phyloP scores from a whole-genome alignment of 1,284 basidiomycete species.

The Apiotrichum laibachii region DNA sequence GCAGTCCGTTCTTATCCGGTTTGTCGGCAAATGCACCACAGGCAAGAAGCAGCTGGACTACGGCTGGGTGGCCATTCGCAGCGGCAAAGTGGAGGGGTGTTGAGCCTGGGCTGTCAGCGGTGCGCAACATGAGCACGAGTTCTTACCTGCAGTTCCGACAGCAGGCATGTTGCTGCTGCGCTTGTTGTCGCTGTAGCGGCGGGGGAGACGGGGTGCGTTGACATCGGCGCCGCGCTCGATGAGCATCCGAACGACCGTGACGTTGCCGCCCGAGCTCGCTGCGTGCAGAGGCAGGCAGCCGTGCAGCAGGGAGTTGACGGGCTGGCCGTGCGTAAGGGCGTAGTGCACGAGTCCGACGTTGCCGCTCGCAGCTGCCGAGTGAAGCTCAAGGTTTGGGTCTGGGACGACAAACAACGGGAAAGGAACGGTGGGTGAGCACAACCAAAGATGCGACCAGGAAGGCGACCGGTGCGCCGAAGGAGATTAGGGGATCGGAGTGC shows the following conservation, averaged over 20 bases:
- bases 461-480: neutral
- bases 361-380: conserved; percentile 81
- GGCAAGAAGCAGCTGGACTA: conserved; percentile 71
- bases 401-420: conserved; percentile 4
- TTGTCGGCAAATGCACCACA: conserved; percentile 74
- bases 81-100: conserved; percentile 93
- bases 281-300: conserved; percentile 89
- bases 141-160: conserved; percentile 62
- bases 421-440: too few species aligned
- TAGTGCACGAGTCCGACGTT: conserved; percentile 63
- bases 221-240: conserved; percentile 90
- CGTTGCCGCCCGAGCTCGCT: conserved; percentile 80
- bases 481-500: too few species aligned
- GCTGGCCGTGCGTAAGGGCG: conserved; percentile 86
- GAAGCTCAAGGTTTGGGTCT: conserved; percentile 83
- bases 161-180: conserved; percentile 56
- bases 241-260: conserved; percentile 75
- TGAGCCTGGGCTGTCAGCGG: conserved; percentile 58
- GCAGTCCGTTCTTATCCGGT: conserved; percentile 80
- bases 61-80: conserved; percentile 76
- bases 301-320: conserved; percentile 86
- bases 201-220: conserved; percentile 70
- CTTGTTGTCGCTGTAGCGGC: conserved; percentile 61
- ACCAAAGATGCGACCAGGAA: neutral
- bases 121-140: neutral